Evolutionary conservation across 2,329 filamentous ascomycete species (phyloP), one percentile per base, ranked within the genome.

Genomic region (Paraphoma chrysanthemicola): DNA sequence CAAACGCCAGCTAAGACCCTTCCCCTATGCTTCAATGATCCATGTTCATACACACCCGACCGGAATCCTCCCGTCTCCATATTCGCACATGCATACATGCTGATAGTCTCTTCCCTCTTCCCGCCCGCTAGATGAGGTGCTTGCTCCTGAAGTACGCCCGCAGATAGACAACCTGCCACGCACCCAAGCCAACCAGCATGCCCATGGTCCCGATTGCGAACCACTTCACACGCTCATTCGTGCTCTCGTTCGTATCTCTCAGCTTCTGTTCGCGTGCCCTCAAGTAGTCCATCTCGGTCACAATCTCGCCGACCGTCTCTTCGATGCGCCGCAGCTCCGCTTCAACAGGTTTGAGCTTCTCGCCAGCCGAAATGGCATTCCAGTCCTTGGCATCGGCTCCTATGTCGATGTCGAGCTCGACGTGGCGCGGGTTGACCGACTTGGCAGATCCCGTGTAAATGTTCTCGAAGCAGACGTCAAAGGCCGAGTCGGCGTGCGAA

Each of bases 231-330:
- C 95, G 88, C 81, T 91, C 95, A 81, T 99, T 99, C 66, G 95
- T 99, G 84, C 94, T 98, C 89, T 99, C 95, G 80, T 99, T 99
- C 68, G 95, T 99, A 81, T 99, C 94, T 77, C 95, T 86, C 70
- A 99, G 86, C 83, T 92, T 96, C 86, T 97, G 93, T 84, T 99
- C 95, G 70, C 95, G 87, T 39, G 79, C 71, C 65, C 95, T 87
- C 70, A 99, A 86, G 81, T 98, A 99, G 64, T 98, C 94, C 94
- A 99, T 96, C 85, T 98, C 94, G 62, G 80, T 80, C 47, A 97
- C 94, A 63, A 98, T 88, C 81, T 98, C 94, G 64, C 83, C 85
- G 39, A 96, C 90, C 75, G 94, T 85, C 81, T 97, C 95, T 78
- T 97, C 93, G 73, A 98, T 91, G 67, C 93, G 88, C 72, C 93